Evolutionary conservation across 495 filamentous ascomycete genomes (phyloP).

Genomic region (Tetracladium setigerum): DNA sequence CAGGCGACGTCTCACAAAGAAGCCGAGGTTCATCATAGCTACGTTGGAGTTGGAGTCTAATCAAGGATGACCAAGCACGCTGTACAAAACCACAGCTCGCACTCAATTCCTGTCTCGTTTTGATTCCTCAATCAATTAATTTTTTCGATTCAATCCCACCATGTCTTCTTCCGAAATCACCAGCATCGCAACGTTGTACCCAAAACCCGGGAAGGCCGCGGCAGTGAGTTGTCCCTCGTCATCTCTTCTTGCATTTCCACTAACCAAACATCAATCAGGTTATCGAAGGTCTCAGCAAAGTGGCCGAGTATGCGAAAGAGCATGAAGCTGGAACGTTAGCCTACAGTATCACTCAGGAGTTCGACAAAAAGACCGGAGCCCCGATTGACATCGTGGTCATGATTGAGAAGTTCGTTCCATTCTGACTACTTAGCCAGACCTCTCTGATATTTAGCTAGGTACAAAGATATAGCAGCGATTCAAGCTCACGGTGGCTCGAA

Average conservation of each 20-base stretch:
- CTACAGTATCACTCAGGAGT: conserved; percentile 16
- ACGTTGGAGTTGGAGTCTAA: no score
- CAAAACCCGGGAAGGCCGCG: conserved; percentile 20
- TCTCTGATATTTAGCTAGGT: conserved; percentile 6
- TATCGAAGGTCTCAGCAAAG: conserved; percentile 14
- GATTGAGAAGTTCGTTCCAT: conserved; percentile 17
- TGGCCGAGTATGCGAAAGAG: conserved; percentile 15
- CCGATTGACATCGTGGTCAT: conserved; percentile 15
- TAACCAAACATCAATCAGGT: conserved; percentile 10
- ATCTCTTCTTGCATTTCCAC: neutral
- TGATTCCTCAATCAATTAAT: neutral
- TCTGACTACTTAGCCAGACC: neutral
- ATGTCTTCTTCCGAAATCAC: conserved; percentile 18
- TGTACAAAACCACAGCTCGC: no score
- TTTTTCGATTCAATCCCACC: neutral
- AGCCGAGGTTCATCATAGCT: no score
- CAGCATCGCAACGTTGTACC: conserved; percentile 19
- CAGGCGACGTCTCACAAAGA: no score
- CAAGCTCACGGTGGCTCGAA: conserved; percentile 11
- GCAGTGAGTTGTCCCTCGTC: conserved; percentile 10
- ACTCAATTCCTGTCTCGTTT: conserved; percentile 8
- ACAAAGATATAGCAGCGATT: conserved; percentile 15
- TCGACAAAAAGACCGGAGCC: conserved; percentile 18
- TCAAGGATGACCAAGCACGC: no score
- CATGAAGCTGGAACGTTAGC: conserved; percentile 20